Evolutionary conservation across 257 asterid species (phyloP).

Genomic region (Osmanthus fragrans): DNA sequence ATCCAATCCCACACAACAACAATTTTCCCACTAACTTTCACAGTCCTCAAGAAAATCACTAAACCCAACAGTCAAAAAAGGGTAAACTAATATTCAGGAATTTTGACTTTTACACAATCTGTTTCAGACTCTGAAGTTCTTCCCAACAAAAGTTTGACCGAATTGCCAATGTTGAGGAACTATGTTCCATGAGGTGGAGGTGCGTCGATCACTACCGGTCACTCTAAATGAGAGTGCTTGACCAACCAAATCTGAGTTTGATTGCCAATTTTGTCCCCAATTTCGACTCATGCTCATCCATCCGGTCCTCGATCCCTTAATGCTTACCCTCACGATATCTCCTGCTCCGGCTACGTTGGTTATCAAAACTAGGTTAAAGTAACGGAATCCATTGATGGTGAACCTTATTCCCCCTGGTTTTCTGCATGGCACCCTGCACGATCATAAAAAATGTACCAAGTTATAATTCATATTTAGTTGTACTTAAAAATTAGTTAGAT

Average conservation of each 20-base stretch:
- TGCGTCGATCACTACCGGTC: conserved; percentile 63
- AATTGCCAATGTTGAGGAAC: conserved; percentile 75
- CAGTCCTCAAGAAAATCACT: conserved; percentile 38
- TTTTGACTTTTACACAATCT: neutral
- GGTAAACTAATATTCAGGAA: neutral
- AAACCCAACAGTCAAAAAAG: conserved; percentile 30
- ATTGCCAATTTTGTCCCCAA: conserved; percentile 95
- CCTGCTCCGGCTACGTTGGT: conserved; percentile 94
- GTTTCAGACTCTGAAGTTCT: conserved; percentile 66
- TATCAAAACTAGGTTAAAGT: conserved; percentile 67
- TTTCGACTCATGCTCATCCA: conserved; percentile 80
- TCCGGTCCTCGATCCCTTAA: conserved; percentile 64
- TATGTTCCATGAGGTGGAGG: conserved; percentile 77
- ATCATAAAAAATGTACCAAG: too few species aligned
- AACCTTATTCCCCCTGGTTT: conserved; percentile 78
- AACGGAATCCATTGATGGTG: conserved; percentile 78
- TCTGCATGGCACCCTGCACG: conserved; percentile 66
- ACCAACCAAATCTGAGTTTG: conserved; percentile 53
- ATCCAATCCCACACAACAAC: conserved; percentile 9
- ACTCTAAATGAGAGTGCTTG: conserved; percentile 81
- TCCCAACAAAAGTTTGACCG: conserved; percentile 80
- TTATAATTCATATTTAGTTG: too few species aligned
- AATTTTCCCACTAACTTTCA: conserved; percentile 3
- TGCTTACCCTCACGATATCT: conserved; percentile 58
- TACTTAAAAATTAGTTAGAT: too few species aligned